Evolutionary conservation across 2,329 filamentous ascomycete species (phyloP), one percentile per base, ranked within the genome.

Genomic region (Cytospora mali): DNA sequence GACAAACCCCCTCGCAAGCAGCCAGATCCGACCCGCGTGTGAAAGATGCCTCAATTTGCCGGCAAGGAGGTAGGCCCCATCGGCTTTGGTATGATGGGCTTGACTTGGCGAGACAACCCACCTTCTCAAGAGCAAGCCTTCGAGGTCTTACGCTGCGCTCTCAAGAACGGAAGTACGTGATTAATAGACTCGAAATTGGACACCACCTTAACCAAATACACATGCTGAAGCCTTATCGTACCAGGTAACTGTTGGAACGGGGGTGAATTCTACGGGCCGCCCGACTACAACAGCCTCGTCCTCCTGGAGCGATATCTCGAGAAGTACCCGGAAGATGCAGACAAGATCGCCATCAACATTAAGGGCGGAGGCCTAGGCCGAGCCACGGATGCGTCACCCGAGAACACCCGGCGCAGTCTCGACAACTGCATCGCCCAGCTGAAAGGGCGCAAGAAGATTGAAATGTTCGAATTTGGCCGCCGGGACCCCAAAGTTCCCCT

Each of bases 231-330:
- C 9, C 16, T 35, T 11, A 14, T 6, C 4, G 3, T 46, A 1
- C 21, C 21, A 56, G 54, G 73, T 68, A 80, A 74, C 65, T 76
- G 81, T 58, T 89, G 49, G 57, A 53, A 60, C 23, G 57, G 57
- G 42, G 86, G 80, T 66, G 85, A 89, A 70, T 82, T 89, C 69
- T 91, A 91, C 74, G 87, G 88, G 39, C 75, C 79, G 0, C 80
- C 81, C 1, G 76, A 83, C 21, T 79, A 79, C 69, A 87, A 73
- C 69, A 85, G 80, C 2, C 72, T 88, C 69, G 81, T 83, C 33
- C 74, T 90, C 11, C 74, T 89, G 39, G 80, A 83, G 62, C 76
- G 79, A 33, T 90, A 89, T 74, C 88, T 89, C 69, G 78, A 78
- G 33, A 79, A 81, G 60, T 83, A 89, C 69, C 87, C 87, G 1